These are phyloP conservation scores for Rhodotorula sp. DNA, from an alignment of 1,284 basidiomycete species.

Conservation along the genomic window DNA sequence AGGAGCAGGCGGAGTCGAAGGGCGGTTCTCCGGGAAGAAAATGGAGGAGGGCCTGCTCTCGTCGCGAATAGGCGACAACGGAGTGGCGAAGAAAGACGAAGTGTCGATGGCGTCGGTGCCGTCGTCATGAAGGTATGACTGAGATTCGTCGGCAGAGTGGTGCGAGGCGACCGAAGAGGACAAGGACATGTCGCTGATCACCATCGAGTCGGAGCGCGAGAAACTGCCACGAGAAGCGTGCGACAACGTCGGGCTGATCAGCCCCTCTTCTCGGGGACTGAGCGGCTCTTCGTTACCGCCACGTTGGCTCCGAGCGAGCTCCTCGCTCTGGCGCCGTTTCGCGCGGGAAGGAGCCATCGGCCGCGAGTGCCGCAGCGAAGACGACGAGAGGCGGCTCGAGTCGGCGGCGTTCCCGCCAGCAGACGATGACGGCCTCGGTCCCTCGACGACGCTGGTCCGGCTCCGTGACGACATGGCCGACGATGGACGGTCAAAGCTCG, in stretches of 20 bases:
- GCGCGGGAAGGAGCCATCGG: slow-evolving; percentile 30
- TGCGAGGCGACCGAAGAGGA: slow-evolving; percentile 7
- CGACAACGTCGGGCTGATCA: slow-evolving; percentile 32
- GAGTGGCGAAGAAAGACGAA: slow-evolving; percentile 29
- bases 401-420: slow-evolving; percentile 23
- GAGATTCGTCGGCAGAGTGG: neutral
- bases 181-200: slow-evolving; percentile 3
- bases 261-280: slow-evolving; percentile 5
- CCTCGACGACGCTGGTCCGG: slow-evolving; percentile 8
- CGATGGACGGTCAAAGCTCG: neutral
- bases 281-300: slow-evolving; percentile 25
- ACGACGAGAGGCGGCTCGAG: slow-evolving; percentile 15
- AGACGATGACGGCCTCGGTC: slow-evolving; percentile 25
- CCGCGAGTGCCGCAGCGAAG: slow-evolving; percentile 30
- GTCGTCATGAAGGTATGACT: neutral
- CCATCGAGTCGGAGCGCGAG: slow-evolving; percentile 13
- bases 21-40: slow-evolving; percentile 15
- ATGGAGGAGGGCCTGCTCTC: slow-evolving; percentile 17
- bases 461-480: slow-evolving; percentile 21
- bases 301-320: slow-evolving; percentile 7
- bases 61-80: slow-evolving; percentile 28
- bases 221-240: slow-evolving; percentile 3
- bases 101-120: slow-evolving; percentile 25
- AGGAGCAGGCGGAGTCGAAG: neutral
- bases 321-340: slow-evolving; percentile 30